A percentile compares a stretch with the other conserved stretches of the same genome.
Evolutionary conservation across 768 basidiomycete species (phyloP).

Genomic region (Dioszegia hungarica): DNA sequence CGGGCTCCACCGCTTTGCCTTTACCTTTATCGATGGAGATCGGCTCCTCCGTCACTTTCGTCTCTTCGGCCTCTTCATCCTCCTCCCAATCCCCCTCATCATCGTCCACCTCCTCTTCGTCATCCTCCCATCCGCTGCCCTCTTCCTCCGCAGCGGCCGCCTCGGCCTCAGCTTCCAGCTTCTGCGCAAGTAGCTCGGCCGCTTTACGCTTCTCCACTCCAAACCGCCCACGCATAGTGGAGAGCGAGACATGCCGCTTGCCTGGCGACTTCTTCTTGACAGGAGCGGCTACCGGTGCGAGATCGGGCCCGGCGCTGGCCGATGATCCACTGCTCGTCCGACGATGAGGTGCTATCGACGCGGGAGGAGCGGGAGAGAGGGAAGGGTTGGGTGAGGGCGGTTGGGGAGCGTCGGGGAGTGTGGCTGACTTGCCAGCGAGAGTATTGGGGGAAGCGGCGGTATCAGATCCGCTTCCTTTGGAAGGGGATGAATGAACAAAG

Average conservation of each 20-base stretch:
- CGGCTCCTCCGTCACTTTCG: not conserved
- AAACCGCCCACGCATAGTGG: conserved; percentile 44
- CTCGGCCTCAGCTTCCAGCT: conserved; percentile 13
- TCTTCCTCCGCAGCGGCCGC: conserved; percentile 33
- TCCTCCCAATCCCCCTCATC: not conserved
- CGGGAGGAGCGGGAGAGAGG: not conserved
- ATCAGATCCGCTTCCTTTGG: conserved; percentile 35
- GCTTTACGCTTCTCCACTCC: conserved; percentile 41
- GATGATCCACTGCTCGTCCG: conserved; percentile 4
- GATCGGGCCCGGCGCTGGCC: not conserved
- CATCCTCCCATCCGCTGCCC: conserved; percentile 43
- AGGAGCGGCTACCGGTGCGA: not conserved
- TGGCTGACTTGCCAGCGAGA: not conserved
- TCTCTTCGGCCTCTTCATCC: not conserved
- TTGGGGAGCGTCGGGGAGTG: not conserved
- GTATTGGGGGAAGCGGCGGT: conserved; percentile 6
- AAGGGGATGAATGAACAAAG: conserved; percentile 43
- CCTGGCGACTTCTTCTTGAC: conserved; percentile 1
- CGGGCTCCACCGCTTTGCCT: not conserved
- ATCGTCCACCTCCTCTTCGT: conserved; percentile 34
- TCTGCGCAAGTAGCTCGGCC: conserved; percentile 33
- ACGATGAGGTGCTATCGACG: not conserved
- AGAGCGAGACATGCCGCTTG: conserved; percentile 40
- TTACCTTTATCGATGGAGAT: not conserved
- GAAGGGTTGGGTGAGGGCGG: conserved; percentile 8